phyloP scores from a whole-genome alignment of 164 flowering plant genomes.

The Kingdonia uniflora region DNA sequence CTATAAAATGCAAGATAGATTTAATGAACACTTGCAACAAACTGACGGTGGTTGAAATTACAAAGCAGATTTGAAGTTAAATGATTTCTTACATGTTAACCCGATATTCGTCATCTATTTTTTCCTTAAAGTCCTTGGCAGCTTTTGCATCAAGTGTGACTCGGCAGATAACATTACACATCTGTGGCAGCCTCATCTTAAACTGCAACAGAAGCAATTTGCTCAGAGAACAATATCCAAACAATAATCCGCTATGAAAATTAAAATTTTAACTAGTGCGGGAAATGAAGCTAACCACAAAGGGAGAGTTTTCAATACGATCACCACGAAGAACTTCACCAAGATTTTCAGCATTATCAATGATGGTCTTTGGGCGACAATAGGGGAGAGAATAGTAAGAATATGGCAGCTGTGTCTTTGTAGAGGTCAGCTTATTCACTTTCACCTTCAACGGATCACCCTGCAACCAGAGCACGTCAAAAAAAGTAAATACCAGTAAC shows the following conservation, averaged over 20 bases:
- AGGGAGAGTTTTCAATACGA: conserved; percentile 89
- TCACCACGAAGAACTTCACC: conserved; percentile 99
- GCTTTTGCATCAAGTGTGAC: conserved; percentile 48
- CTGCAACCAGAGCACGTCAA: conserved; percentile 27
- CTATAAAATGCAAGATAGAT: conserved; percentile 25
- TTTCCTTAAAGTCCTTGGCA: conserved; percentile 79
- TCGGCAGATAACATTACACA: conserved; percentile 67
- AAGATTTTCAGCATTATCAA: conserved; percentile 93
- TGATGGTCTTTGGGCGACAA: conserved; percentile 47
- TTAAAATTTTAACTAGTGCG: neutral
- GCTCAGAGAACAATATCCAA: conserved; percentile 9
- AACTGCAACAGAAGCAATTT: conserved; percentile 43
- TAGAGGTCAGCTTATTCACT: conserved; percentile 87
- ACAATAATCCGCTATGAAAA: neutral
- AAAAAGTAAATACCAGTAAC: neutral
- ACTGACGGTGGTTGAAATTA: no score
- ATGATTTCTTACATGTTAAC: conserved; percentile 64
- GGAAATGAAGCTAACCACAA: conserved; percentile 39
- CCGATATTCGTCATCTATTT: conserved; percentile 81
- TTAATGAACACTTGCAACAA: neutral
- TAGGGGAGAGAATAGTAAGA: conserved; percentile 82
- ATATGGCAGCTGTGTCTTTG: conserved; percentile 88
- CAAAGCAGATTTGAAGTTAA: no score
- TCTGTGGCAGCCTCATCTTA: conserved; percentile 73
- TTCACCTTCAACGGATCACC: conserved; percentile 66